Conservation (phyloP, 371 early-diverging fungal species). For the Mucor saturninus region DNA sequence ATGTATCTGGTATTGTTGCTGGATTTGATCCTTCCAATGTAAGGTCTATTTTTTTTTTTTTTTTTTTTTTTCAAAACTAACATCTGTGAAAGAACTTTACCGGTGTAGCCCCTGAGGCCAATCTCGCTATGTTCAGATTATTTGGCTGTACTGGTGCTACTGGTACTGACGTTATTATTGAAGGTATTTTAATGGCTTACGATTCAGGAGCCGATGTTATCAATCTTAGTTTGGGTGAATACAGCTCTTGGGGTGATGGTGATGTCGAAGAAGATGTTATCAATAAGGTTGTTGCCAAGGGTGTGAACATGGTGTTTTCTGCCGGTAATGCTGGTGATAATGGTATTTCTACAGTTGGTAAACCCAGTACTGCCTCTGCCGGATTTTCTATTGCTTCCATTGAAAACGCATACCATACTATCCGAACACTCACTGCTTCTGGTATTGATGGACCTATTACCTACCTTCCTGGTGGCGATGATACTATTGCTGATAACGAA, state of each 20-base stretch:
- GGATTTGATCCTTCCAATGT: slow-evolving; percentile 52
- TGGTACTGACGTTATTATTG: slow-evolving; percentile 61
- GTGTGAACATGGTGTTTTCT: slow-evolving; percentile 38
- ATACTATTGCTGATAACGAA: slow-evolving; percentile 6
- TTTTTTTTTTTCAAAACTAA: not conserved
- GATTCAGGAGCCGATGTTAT: slow-evolving; percentile 62
- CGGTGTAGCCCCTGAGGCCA: slow-evolving; percentile 70
- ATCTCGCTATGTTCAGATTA: slow-evolving; percentile 58
- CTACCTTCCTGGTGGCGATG: slow-evolving; percentile 3
- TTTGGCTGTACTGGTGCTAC: slow-evolving; percentile 67
- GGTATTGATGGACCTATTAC: slow-evolving; percentile 15
- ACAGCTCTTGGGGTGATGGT: slow-evolving; percentile 48
- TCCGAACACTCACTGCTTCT: slow-evolving; percentile 22
- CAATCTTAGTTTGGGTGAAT: slow-evolving; percentile 71
- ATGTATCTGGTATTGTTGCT: slow-evolving; percentile 71
- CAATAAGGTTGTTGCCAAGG: slow-evolving; percentile 20
- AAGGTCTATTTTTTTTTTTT: slow-evolving; percentile 6
- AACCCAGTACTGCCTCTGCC: slow-evolving; percentile 54
- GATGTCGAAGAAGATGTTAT: slow-evolving; percentile 31
- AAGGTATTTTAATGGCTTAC: slow-evolving; percentile 65
- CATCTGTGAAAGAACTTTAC: slow-evolving; percentile 35
- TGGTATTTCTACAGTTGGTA: slow-evolving; percentile 52
- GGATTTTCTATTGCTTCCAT: slow-evolving; percentile 67
- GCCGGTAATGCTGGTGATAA: slow-evolving; percentile 32
- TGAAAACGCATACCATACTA: slow-evolving; percentile 40